These are phyloP conservation scores for Mycena polygramma DNA, from an alignment of 768 basidiomycete species.

Conservation along the genomic window DNA sequence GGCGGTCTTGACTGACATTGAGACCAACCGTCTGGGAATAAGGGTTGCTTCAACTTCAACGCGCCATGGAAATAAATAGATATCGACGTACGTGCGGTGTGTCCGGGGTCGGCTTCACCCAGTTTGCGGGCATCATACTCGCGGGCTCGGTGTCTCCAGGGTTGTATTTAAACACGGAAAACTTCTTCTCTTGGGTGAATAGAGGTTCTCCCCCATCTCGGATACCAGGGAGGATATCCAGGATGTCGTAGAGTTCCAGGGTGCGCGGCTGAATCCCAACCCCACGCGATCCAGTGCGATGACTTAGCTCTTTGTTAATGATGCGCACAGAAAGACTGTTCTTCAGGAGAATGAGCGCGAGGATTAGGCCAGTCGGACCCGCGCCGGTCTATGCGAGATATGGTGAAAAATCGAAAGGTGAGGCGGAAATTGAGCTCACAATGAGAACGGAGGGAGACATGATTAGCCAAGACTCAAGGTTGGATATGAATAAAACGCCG, in stretches of 20 bases:
- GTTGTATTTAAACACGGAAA: constrained; percentile 31
- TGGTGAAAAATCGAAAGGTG: neutral
- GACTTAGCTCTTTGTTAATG: constrained; percentile 43
- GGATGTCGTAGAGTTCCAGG: constrained; percentile 43
- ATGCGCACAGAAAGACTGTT: constrained; percentile 51
- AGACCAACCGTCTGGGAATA: constrained; percentile 37
- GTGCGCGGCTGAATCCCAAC: constrained; percentile 45
- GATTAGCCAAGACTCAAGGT: no score
- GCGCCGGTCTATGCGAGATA: constrained; percentile 31
- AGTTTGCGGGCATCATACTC: neutral
- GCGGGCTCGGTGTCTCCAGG: constrained; percentile 24
- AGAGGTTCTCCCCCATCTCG: neutral
- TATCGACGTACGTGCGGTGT: constrained; percentile 37
- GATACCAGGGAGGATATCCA: constrained; percentile 41
- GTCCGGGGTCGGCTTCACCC: constrained; percentile 35
- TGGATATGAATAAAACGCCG: no score
- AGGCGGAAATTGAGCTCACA: neutral
- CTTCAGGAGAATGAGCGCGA: constrained; percentile 46
- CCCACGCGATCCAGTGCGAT: constrained; percentile 43
- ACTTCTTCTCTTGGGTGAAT: neutral
- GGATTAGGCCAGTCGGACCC: constrained; percentile 45
- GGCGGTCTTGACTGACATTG: constrained; percentile 42
- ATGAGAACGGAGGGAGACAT: constrained; percentile 13
- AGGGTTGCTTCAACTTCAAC: neutral
- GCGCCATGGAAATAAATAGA: neutral